Evolutionary conservation across 192 early-diverging fungal species (phyloP), one percentile per base, ranked within the genome.

Genomic region (Mortierella antarctica): DNA sequence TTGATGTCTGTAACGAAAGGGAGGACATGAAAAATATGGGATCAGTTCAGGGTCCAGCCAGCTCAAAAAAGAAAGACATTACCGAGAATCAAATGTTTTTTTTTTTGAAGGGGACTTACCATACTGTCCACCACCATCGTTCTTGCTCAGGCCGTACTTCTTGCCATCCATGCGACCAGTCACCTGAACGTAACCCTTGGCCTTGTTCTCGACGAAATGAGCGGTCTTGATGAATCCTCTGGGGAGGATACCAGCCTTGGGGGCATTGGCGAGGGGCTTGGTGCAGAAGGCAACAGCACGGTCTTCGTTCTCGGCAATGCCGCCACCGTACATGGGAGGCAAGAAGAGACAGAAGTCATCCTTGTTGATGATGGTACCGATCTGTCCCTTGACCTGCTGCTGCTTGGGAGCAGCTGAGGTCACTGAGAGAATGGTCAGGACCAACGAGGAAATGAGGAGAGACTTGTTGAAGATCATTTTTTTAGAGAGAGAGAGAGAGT

Each of bases 121-220:
- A 20, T 84, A 84, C 62, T 87, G 88, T 64, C 88, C 88, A 31
- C 88, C 88, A n/a, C 82, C 83, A 58, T 89, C 88, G 21, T 50
- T 74, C 9, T 52, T 6, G 7, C 69, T 64, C 17, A 87, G 63
- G 10, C 71, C 71, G n/a, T 74, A 85, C 54, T 80, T 83, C 14
- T 56, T 40, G 17, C 65, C 60, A 56, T 89, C 76, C 12, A 89
- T 87, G 18, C 72, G 74, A 42, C 88, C 88, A 15, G 88, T 89
- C 41, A 87, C 68, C 65, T 89, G 88, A 11, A 89, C 85, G 18
- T 85, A 89, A 0, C 14, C 54, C 14, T 74, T 65, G 6, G 49
- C 55, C 1, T 61, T 62, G 45, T 80, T 72, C 8, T 39, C 6
- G 8, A 71, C 66, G 51, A 68, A 87, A 15, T 89, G 82, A 6